Percentiles rank a stretch among this genome's conserved stretches.
Conservation (phyloP, 768 basidiomycete genomes). For the Tephrocybe sp. region DNA sequence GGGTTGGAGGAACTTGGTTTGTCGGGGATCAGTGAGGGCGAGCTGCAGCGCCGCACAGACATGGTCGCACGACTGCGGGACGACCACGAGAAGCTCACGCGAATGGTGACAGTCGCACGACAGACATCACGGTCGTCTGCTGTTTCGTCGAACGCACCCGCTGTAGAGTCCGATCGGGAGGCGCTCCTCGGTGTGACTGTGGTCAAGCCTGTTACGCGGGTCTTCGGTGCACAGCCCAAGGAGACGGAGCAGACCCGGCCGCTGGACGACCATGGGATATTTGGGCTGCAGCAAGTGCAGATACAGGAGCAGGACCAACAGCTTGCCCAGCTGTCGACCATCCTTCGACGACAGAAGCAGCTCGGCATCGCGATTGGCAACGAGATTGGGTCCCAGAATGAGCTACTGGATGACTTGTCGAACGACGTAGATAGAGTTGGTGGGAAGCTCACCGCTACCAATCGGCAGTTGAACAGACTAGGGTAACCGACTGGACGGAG, state of each 20-base stretch:
- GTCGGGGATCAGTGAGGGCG: conserved; percentile 86
- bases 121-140: conserved; percentile 42
- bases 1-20: conserved; percentile 66
- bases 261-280: conserved; percentile 78
- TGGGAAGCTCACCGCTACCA: conserved; percentile 75
- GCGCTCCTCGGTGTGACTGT: conserved; percentile 55
- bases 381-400: conserved; percentile 84
- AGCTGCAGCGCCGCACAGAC: conserved; percentile 84
- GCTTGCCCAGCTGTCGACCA: conserved; percentile 75
- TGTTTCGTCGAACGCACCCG: conserved; percentile 32
- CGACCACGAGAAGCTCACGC: conserved; percentile 85
- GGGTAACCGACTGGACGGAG: conserved; percentile 35
- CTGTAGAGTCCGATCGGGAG: conserved; percentile 59
- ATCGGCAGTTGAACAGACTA: conserved; percentile 80
- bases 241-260: conserved; percentile 89
- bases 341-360: conserved; percentile 82
- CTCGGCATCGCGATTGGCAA: conserved; percentile 83
- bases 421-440: conserved; percentile 77
- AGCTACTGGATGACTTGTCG: conserved; percentile 79
- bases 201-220: conserved; percentile 60
- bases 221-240: conserved; percentile 75
- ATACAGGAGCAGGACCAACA: conserved; percentile 85
- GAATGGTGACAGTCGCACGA: conserved; percentile 79
- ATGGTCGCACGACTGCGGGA: conserved; percentile 88
- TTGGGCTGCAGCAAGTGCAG: conserved; percentile 78